Evolutionary conservation across 306 rosid species (phyloP).

Genomic region (Sicyos baderoa): DNA sequence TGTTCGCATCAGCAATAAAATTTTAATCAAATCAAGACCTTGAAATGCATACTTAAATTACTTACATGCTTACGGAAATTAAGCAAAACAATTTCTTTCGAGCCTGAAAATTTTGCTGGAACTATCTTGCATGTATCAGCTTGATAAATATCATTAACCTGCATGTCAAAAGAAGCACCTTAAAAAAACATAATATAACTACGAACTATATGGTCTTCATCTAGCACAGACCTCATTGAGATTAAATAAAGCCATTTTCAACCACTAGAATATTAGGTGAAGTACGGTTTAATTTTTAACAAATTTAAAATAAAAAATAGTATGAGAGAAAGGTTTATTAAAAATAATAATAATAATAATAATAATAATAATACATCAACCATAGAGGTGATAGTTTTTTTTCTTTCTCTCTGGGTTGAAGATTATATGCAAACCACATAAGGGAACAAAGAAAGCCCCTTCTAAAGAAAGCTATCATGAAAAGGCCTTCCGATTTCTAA

Average conservation of each 20-base stretch:
- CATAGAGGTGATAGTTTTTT: not conserved
- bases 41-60: not conserved
- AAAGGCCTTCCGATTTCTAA: not conserved
- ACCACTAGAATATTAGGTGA: not conserved
- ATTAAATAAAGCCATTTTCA: not conserved
- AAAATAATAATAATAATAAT: no score
- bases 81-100: conserved; percentile 81
- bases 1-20: not conserved
- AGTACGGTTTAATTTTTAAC: not conserved
- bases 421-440: not conserved
- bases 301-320: not conserved
- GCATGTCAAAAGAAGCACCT: conserved; percentile 18
- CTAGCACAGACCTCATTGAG: not conserved
- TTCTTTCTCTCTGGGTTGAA: not conserved
- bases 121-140: conserved; percentile 82
- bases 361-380: no score
- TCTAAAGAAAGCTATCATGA: not conserved
- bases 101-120: conserved; percentile 84
- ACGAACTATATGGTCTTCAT: not conserved
- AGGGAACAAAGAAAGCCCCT: not conserved
- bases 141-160: conserved; percentile 66
- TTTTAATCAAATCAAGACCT: not conserved
- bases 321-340: not conserved
- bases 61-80: conserved; percentile 54
- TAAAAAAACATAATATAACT: not conserved